phyloP scores from a whole-genome alignment of 2,329 filamentous ascomycete genomes.

The Botrytis hyacinthi region DNA sequence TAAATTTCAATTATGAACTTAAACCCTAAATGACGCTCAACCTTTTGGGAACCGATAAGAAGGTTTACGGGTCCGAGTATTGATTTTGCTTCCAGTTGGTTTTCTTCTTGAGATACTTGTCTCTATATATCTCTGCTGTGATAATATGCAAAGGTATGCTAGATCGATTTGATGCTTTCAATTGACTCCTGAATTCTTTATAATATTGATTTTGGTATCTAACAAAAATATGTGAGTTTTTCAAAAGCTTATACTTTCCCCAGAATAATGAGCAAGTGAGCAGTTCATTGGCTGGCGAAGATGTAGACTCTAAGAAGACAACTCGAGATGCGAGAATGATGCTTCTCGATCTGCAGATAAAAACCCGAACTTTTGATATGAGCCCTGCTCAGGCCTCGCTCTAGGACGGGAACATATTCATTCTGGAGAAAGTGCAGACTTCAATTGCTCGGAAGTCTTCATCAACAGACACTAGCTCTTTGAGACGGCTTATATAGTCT shows the following conservation, averaged over 20 bases:
- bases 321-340: neutral
- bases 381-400: neutral
- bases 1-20: neutral
- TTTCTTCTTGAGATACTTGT: neutral
- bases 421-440: neutral
- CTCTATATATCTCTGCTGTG: neutral
- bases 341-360: neutral
- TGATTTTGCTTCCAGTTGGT: neutral
- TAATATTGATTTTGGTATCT: too few relatives aligned
- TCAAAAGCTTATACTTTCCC: neutral
- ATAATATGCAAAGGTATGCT: neutral
- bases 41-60: rapidly evolving
- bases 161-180: neutral
- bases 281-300: neutral
- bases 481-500: neutral
- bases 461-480: neutral
- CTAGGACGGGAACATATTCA: neutral
- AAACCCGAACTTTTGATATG: neutral
- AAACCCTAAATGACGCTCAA: neutral
- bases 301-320: neutral
- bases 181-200: too few relatives aligned
- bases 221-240: neutral
- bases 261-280: neutral
- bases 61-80: neutral
- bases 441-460: neutral